phyloP scores from a whole-genome alignment of 2,329 filamentous ascomycete species.

The Zasmidium cellare region DNA sequence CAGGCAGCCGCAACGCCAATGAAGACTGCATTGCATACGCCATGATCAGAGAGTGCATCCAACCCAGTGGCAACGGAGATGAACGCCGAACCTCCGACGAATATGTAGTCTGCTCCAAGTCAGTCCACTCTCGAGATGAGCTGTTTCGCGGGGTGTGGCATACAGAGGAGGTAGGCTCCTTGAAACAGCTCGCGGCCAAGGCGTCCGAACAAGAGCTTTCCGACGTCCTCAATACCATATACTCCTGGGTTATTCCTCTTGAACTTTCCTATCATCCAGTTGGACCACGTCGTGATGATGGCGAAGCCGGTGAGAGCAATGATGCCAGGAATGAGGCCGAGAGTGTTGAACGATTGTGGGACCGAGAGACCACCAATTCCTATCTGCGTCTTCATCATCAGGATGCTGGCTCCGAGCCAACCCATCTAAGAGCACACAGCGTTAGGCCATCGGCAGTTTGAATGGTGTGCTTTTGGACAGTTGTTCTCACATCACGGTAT shows the following conservation, averaged over 20 bases:
- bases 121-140: conserved; percentile 1
- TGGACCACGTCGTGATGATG: conserved; percentile 49
- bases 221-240: conserved; percentile 58
- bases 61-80: conserved; percentile 22
- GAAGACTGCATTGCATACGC: conserved; percentile 40
- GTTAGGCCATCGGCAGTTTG: not conserved
- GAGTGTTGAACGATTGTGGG: conserved; percentile 43
- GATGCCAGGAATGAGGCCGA: conserved; percentile 51
- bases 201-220: conserved; percentile 53
- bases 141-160: conserved; percentile 3
- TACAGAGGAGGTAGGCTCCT: conserved; percentile 40
- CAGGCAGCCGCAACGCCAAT: conserved; percentile 42
- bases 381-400: conserved; percentile 49
- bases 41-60: conserved; percentile 24
- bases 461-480: not conserved
- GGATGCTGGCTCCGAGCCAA: conserved; percentile 42
- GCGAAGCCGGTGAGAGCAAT: conserved; percentile 42
- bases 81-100: conserved; percentile 36
- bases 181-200: conserved; percentile 52
- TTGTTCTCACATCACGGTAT: conserved; percentile 26
- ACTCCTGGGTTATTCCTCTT: conserved; percentile 55
- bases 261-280: conserved; percentile 51
- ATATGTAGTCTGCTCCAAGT: conserved; percentile 14
- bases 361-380: conserved; percentile 49
- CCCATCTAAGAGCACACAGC: conserved; percentile 33